Evolutionary conservation across 495 filamentous ascomycete species (phyloP).

Genomic region (Jackrogersella minutella): DNA sequence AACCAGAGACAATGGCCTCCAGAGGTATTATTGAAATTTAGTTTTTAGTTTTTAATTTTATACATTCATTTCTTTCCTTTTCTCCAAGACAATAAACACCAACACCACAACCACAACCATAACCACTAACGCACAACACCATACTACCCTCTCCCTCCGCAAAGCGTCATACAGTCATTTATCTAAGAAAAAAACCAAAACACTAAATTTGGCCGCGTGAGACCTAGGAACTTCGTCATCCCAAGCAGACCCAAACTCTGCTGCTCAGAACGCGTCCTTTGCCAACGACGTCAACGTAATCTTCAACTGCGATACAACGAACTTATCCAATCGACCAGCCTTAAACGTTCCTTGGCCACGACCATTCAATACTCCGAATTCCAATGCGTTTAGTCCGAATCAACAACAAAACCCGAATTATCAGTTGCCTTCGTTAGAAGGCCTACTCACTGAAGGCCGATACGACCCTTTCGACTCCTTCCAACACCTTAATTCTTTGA

Average conservation of each 20-base stretch:
- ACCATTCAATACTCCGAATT: not conserved
- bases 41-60: not conserved
- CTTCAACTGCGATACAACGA: not conserved
- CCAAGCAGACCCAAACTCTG: conserved; percentile 19
- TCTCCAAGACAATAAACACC: too few species aligned
- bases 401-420: conserved; percentile 1
- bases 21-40: conserved; percentile 23
- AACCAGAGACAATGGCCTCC: conserved; percentile 30
- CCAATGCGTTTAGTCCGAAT: not conserved
- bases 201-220: conserved; percentile 19
- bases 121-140: not conserved
- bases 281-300: conserved; percentile 4
- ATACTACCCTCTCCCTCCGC: not conserved
- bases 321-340: conserved; percentile 2
- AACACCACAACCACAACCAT: too few species aligned
- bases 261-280: conserved; percentile 12
- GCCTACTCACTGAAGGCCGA: not conserved
- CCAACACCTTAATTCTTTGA: not conserved
- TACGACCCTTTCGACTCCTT: not conserved
- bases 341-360: not conserved
- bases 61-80: not conserved
- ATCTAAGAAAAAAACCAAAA: not conserved
- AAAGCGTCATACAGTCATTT: not conserved
- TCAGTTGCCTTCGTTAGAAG: conserved; percentile 18
- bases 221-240: conserved; percentile 22